Evolutionary conservation across 2,329 filamentous ascomycete genomes (phyloP), one percentile per base, ranked within the genome.

Genomic region (Zymoseptoria brevis): DNA sequence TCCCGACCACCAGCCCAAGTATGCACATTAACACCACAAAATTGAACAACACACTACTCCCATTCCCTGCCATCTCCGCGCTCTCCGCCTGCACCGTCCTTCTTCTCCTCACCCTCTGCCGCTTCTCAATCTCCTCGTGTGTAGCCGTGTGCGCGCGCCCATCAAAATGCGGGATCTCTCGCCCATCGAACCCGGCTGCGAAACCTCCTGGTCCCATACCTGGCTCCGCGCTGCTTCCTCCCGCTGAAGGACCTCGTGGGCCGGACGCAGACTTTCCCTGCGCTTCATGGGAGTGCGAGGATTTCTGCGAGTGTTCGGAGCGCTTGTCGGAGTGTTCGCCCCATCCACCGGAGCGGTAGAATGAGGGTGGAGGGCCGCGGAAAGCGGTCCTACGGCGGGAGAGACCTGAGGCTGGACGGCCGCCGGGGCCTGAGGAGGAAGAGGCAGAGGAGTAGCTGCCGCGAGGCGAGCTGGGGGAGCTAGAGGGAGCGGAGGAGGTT

Each of bases 341-440:
- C 82, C 90, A 95, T 2, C 88, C 90, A 4, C 90, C 91, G 62
- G 82, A 86, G 19, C 87, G 82, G 74, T 90, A 96, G 77, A 96
- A 97, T 64, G 85, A 89, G 0, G 93, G 92, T 55, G 94, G 92
- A 3, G 94, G 93, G 0, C 93, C 93, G 19, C 83, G 83, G 74
- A 95, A 96, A 4, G 86, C 81, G 1, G 85, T 84, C 2, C 90
- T 81, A 22, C 93, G 83, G 49, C 87, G 83, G 71, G 87, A 91
- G 30, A 99, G 78, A 0, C 94, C 94, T 1, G 85, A 90, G 0
- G 94, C 85, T 0, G 92, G 86, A 0, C 94, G 84, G 1, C 87
- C 85, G 55, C 90, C 90, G 2, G 86, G 64, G 3, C 64, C 87
- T 0, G 85, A 74, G 16, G 69, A 67, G 16, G 69, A 67, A n/a